Evolutionary conservation across 495 filamentous ascomycete genomes (phyloP), one percentile per base, ranked within the genome.

Genomic region (Immersiella caudata): DNA sequence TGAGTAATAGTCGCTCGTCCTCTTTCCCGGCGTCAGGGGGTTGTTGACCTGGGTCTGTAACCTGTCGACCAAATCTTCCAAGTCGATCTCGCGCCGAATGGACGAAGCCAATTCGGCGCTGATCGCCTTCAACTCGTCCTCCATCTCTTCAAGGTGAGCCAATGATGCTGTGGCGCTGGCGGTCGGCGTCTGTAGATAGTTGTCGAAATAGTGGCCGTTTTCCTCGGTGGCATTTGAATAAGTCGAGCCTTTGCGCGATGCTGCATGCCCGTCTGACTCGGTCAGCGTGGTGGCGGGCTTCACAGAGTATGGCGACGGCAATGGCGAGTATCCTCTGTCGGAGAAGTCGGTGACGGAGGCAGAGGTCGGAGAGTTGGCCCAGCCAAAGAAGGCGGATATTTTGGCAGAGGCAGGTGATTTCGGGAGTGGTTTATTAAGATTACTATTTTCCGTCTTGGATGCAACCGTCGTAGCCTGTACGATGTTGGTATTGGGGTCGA

Each of bases 1-100:
- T 0, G 95, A 99, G 75, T 94, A 99, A 79, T 99, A 98, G 78
- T 99, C 95, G 76, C 95, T 99, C 4, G 93, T 97, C 61, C 94
- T 86, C 74, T 89, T 89, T 67, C 87, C 89, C 2, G 86, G 84
- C n/a, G 79, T 83, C 58, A 87, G 81, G 5, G 83, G 76, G 68
- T 84, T 86, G 46, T 82, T 83, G 64, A 87, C 85, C 70, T 96
- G 93, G 36, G 86, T 79, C 77, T 97, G 93, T 71, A 96, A 78
- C 64, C 90, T 84, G 68, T 99, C 95, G 1, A 98, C 88, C 55
- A 97, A 80, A 73, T 99, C 96, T 75, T 99, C 95, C 57, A 99
- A 78, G 71, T 99, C 95, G 89, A 99, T 93, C 82, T 99, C 95
- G 69, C 95, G 88, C 66, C 90, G 87, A 71, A 99, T 97, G 29